A percentile compares a stretch with the other conserved stretches of the same genome.
These are phyloP conservation scores for Phytophthora colocasiae DNA, from an alignment of 352 stramenopile genomes.

Conservation along the genomic window DNA sequence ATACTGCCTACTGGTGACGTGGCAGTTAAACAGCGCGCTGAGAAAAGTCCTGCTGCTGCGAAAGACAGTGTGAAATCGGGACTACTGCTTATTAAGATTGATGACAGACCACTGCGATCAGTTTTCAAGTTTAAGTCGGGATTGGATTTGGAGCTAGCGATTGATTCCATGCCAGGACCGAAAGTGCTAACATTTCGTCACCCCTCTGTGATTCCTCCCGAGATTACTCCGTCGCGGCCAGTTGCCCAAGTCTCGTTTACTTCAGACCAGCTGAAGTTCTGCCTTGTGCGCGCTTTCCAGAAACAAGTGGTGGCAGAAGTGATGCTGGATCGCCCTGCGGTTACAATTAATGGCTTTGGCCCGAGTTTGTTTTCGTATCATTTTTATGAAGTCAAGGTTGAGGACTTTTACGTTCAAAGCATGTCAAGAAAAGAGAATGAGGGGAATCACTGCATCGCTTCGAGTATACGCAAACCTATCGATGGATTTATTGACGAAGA, in stretches of 20 bases:
- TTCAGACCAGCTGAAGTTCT: slow-evolving; percentile 72
- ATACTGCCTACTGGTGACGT: slow-evolving; percentile 50
- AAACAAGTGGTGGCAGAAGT: slow-evolving; percentile 70
- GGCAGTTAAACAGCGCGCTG: slow-evolving; percentile 45
- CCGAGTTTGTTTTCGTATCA: slow-evolving; percentile 86
- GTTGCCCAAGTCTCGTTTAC: slow-evolving; percentile 62
- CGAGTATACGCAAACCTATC: slow-evolving; percentile 54
- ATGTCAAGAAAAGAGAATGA: slow-evolving; percentile 44
- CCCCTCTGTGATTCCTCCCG: slow-evolving; percentile 56
- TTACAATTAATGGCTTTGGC: slow-evolving; percentile 78
- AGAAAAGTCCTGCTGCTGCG: slow-evolving; percentile 65
- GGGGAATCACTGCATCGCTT: slow-evolving; percentile 77
- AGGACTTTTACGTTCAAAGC: slow-evolving; percentile 85
- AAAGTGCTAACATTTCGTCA: slow-evolving; percentile 86
- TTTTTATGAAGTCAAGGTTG: slow-evolving; percentile 68
- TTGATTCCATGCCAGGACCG: slow-evolving; percentile 57
- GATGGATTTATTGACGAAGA: slow-evolving; percentile 12
- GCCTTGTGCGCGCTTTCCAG: slow-evolving; percentile 69
- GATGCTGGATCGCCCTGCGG: slow-evolving; percentile 51
- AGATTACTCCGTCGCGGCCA: slow-evolving; percentile 61
- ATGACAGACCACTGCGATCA: slow-evolving; percentile 65
- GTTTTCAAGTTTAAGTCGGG: slow-evolving; percentile 59
- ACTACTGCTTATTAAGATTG: slow-evolving; percentile 74
- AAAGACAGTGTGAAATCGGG: slow-evolving; percentile 78
- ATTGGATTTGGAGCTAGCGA: slow-evolving; percentile 56